Conservation (phyloP, 2,329 filamentous ascomycete genomes). For the Trichoderma semiorbis region DNA sequence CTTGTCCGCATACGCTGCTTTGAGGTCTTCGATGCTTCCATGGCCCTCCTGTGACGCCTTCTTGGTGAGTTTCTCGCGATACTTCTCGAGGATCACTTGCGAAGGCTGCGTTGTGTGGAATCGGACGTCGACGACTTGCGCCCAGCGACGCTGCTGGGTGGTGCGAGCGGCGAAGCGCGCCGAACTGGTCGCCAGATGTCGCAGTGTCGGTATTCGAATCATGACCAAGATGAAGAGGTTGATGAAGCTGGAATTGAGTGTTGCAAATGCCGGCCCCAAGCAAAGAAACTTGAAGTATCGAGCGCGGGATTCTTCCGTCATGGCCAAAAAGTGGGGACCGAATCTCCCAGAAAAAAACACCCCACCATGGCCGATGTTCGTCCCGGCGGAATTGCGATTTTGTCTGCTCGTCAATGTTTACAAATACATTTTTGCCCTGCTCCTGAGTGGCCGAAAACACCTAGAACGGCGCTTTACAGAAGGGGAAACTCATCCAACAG, state of each 20-base stretch:
- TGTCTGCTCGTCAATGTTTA: neutral
- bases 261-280: neutral
- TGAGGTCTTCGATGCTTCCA: slow-evolving; percentile 69
- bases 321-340: slow-evolving; percentile 15
- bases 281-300: neutral
- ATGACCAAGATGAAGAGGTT: neutral
- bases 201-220: slow-evolving; percentile 44
- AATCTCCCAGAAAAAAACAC: slow-evolving; percentile 12
- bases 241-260: neutral
- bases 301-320: slow-evolving; percentile 18
- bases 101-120: slow-evolving; percentile 75
- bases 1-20: slow-evolving; percentile 78
- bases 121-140: slow-evolving; percentile 86
- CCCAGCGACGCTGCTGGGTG: slow-evolving; percentile 70
- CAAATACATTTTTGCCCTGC: neutral
- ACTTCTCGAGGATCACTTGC: slow-evolving; percentile 73
- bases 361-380: slow-evolving; percentile 15
- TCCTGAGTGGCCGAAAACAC: neutral
- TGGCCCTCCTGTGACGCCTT: slow-evolving; percentile 76
- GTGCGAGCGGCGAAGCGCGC: slow-evolving; percentile 28
- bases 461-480: neutral
- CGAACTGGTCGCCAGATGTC: slow-evolving; percentile 40
- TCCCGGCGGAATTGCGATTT: neutral
- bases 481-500: neutral
- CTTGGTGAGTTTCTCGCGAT: slow-evolving; percentile 75